Evolutionary conservation across 169 alveolate species (phyloP).

Genomic region (Theileria luwenshuni): DNA sequence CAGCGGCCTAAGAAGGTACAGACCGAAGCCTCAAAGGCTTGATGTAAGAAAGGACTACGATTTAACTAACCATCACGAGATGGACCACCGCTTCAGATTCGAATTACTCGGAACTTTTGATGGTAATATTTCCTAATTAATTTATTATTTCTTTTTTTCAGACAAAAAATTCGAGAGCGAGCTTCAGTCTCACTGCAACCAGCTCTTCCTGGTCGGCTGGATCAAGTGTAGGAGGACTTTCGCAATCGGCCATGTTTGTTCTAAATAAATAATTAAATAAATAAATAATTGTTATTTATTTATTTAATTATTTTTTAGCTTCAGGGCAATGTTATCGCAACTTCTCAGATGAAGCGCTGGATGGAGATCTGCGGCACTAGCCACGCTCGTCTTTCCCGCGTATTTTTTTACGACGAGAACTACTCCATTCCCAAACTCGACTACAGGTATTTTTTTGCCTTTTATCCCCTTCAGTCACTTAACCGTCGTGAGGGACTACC

Average conservation of each 20-base stretch:
- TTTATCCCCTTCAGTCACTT: slow-evolving; percentile 29
- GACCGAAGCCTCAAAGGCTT: slow-evolving; percentile 18
- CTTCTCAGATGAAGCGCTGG: slow-evolving; percentile 72
- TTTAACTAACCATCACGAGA: slow-evolving; percentile 47
- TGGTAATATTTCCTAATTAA: slow-evolving; percentile 14
- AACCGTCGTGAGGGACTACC: slow-evolving; percentile 64
- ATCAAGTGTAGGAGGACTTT: slow-evolving; percentile 62
- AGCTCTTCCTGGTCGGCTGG: slow-evolving; percentile 70
- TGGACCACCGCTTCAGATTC: slow-evolving; percentile 68
- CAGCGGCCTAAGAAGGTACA: slow-evolving; percentile 60
- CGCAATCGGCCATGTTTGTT: slow-evolving; percentile 71
- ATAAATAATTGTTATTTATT: too few relatives aligned
- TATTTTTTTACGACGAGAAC: slow-evolving; percentile 57
- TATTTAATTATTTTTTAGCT: slow-evolving; percentile 16
- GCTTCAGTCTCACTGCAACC: slow-evolving; percentile 64
- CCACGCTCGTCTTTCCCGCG: slow-evolving; percentile 36
- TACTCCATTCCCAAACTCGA: slow-evolving; percentile 65
- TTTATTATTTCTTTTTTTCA: slow-evolving; percentile 8
- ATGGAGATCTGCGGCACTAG: slow-evolving; percentile 55
- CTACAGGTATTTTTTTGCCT: slow-evolving; percentile 26
- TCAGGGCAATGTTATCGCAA: slow-evolving; percentile 69
- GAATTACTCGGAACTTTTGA: slow-evolving; percentile 56
- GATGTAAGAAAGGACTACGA: slow-evolving; percentile 46
- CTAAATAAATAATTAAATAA: too few relatives aligned
- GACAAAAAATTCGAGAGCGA: slow-evolving; percentile 65